Percentiles rank a stretch among this genome's conserved stretches.
Evolutionary conservation across 202 grass and related monocot genomes (phyloP).

Genomic region (Setaria viridis): DNA sequence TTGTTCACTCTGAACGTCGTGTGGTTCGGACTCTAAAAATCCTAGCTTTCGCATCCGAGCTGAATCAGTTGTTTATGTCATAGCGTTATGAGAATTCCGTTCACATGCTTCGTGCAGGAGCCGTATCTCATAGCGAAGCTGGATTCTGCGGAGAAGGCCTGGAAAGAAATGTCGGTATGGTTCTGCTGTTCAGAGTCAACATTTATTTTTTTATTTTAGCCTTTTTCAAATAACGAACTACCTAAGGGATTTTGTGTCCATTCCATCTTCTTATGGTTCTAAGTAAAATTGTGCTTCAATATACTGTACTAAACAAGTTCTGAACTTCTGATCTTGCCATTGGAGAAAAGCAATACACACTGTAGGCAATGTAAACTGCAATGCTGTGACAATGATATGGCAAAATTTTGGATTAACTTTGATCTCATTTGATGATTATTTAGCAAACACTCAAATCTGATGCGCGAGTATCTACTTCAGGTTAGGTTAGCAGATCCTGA

Average conservation of each 20-base stretch:
- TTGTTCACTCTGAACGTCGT: neutral
- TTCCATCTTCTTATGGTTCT: neutral
- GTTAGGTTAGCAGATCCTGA: constrained; percentile 95
- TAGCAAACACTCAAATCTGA: constrained; percentile 14
- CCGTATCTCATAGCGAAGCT: constrained; percentile 90
- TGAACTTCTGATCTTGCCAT: neutral
- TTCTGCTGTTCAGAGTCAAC: constrained; percentile 18
- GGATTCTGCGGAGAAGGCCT: constrained; percentile 90
- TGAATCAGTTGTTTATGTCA: neutral
- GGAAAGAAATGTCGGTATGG: constrained; percentile 97
- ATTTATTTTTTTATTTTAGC: neutral
- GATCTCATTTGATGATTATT: constrained; percentile 6
- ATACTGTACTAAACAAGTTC: neutral
- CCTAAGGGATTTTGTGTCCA: neutral
- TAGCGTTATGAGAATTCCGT: neutral
- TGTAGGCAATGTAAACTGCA: neutral
- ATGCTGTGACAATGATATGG: constrained; percentile 27
- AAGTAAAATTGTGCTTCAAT: neutral
- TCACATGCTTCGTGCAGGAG: constrained; percentile 56
- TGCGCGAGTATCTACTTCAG: constrained; percentile 49
- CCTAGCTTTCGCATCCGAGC: neutral
- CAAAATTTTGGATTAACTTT: neutral
- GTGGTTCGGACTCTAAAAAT: neutral
- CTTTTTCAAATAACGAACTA: neutral
- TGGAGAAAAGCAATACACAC: neutral